Base-by-base conservation (phyloP, 768 basidiomycete genomes). In the Chlorophyllum brunneum region DNA sequence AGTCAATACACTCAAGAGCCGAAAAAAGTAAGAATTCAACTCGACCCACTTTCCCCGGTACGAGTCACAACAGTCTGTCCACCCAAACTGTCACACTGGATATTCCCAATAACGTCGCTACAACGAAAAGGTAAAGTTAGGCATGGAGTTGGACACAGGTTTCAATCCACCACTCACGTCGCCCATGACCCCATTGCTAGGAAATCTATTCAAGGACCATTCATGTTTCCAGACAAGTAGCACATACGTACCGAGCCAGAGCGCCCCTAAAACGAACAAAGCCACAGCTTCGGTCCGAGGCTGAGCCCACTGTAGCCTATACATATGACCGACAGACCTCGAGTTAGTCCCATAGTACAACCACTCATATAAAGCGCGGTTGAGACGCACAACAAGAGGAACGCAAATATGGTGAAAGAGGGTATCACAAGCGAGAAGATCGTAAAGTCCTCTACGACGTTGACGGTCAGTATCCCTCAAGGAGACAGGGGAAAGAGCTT, bases 131-230 rank as follows among this genome's bases (percentile, higher is more conserved):
- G 5, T 48, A 23, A 46, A 11, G 6, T 34, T n/a, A n/a, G n/a
- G n/a, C n/a, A 23, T 15, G 9, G 13, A 13, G 6, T 20, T 45
- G 16, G 15, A n/a, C n/a, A n/a, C n/a, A n/a, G 11, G n/a, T 23
- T 20, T 8, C 33, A 37, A 31, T 30, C 34, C 44, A 42, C 27
- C 52, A 58, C 81, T 65, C 65, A 89, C 86, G 76, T 75, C 20
- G 86, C 70, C 86, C 88, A 91, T 15, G 88, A 80, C 27, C 76
- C 88, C 81, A 86, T 79, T 20, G 83, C 88, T 89, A 61, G 50
- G 30, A 58, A 48, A 40, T 54, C 20, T 52, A 9, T 34, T 38
- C 48, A 29, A 51, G 38, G 27, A 10, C 18, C 15, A 20, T 36
- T 15, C 1, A 27, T 16, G 13, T 27, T 3, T 26, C 23, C 22